Evolutionary conservation across 2,329 filamentous ascomycete species (phyloP).

Genomic region (Fusarium chaquense): DNA sequence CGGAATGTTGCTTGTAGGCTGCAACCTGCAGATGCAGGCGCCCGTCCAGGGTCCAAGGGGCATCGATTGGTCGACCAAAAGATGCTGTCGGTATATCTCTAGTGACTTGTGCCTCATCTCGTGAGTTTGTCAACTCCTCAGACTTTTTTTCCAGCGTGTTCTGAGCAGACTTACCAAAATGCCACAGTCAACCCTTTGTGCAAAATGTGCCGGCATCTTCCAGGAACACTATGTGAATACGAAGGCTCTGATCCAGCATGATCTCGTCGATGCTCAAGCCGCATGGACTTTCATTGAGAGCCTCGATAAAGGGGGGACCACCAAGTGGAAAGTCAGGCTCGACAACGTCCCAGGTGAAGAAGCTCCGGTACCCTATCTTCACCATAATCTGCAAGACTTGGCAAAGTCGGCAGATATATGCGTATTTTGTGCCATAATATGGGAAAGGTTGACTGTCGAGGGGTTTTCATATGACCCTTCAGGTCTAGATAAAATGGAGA

Average conservation of each 20-base stretch:
- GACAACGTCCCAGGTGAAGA: not conserved
- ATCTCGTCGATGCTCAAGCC: slow-evolving; percentile 4
- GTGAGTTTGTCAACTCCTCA: not conserved
- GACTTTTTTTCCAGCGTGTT: too few relatives aligned
- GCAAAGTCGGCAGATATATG: slow-evolving; percentile 13
- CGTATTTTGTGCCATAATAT: slow-evolving; percentile 37
- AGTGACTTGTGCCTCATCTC: not conserved
- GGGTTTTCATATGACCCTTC: not conserved
- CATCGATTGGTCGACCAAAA: slow-evolving; percentile 1
- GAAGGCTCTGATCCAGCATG: slow-evolving; percentile 1
- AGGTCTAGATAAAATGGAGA: slow-evolving; percentile 1
- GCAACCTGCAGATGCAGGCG: not conserved
- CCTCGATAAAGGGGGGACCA: not conserved
- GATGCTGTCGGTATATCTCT: not conserved
- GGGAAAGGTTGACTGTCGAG: slow-evolving; percentile 14
- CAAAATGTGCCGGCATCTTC: slow-evolving; percentile 26
- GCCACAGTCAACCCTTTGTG: slow-evolving; percentile 10
- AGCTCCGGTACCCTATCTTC: slow-evolving; percentile 3
- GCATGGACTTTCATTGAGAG: not conserved
- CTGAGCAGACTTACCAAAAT: not conserved
- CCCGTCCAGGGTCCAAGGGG: not conserved
- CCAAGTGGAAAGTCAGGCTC: slow-evolving; percentile 22
- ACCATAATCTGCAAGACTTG: slow-evolving; percentile 18
- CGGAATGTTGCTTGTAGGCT: not conserved
- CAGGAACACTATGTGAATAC: slow-evolving; percentile 21